Base-by-base conservation (phyloP, 73 alveolate species). In the Blepharisma stoltei region DNA sequence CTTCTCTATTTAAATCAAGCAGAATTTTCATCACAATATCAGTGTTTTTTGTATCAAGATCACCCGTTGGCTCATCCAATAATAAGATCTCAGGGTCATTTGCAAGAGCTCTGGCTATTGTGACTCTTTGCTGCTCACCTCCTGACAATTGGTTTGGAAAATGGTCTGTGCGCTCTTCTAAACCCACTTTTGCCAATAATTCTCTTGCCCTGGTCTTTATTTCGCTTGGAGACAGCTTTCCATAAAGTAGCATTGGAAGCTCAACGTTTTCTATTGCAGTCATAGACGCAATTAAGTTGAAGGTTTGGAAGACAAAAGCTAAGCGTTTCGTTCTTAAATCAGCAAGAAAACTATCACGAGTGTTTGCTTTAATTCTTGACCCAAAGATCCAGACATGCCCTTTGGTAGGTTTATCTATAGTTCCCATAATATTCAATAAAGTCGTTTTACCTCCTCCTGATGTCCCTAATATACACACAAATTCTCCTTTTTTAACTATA, bases 31-130 rank as follows among this genome's bases (percentile, higher is more conserved):
- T 92, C 2, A 96, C 97, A 32, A 94, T 88, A 77, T 96, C 98
- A 5, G 99, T 91, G 80, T 89, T 89, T 53, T 94, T 85, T 11
- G 98, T 96, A 86, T 96, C 99, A 20, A 96, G 81, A 90, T 96
- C 99, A 44, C 99, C 99, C 20, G 99, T 96, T 2, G 99, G 99
- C 81, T 96, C 99, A 89, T 96, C 99, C 49, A 96, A 83, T 46
- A 96, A 84, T 60, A 96, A 67, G 32, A 96, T 94, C 70, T 89
- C 86, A 6, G 99, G 99, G 48, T 88, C 83, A 81, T 96, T 96
- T 25, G 98, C 92, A 20, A 96, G 86, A 9, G 99, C 98, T 80
- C 99, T 86, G 71, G 98, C 98, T 25, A 96, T 96, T 43, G 99
- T 96, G 7, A 94, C 98, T 83, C 99, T 90, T 80, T 96, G 93